Evolutionary conservation across 768 basidiomycete species (phyloP), one percentile per base, ranked within the genome.

Genomic region (Kwoniella pini): DNA sequence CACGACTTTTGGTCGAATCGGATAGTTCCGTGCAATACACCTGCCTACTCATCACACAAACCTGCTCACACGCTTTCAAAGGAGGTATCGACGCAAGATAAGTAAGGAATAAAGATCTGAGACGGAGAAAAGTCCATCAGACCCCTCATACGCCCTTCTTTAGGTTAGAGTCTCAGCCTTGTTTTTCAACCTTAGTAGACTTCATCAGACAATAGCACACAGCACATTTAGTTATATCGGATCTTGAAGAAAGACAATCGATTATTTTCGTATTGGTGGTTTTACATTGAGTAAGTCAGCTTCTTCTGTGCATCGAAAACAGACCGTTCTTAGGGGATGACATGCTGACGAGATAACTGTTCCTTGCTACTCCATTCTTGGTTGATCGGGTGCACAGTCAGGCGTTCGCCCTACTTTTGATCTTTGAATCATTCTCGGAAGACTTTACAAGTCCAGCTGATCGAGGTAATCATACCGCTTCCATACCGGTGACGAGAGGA

Each of bases 291-390:
- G 45, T 46, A 24, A 46, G 45, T 28, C 13, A 24, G 15, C 12
- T 24, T 24, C 22, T 24, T 9, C 19, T n/a, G n/a, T n/a, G n/a
- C n/a, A n/a, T n/a, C n/a, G 19, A 43, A 43, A 22, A 17, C n/a
- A 5, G 42, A 43, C 7, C 22, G 12, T 43, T 3, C 42, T 13
- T 21, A 7, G n/a, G 2, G 10, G n/a, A 43, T n/a, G n/a, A n/a
- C 19, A 13, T 46, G 45, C 45, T 46, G 45, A 46, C 45, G 45
- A 46, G 45, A 46, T 30, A 15, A 13, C 24, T 46, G 45, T 43
- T 13, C 19, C n/a, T n/a, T n/a, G n/a, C n/a, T n/a, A n/a, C n/a
- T n/a, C n/a, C n/a, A n/a, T n/a, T n/a, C n/a, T n/a, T n/a, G n/a
- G n/a, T n/a, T n/a, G n/a, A n/a, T n/a, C n/a, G n/a, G n/a, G n/a